Conservation (phyloP, 1,139 yeast species). For the Taiozyma onychis region DNA sequence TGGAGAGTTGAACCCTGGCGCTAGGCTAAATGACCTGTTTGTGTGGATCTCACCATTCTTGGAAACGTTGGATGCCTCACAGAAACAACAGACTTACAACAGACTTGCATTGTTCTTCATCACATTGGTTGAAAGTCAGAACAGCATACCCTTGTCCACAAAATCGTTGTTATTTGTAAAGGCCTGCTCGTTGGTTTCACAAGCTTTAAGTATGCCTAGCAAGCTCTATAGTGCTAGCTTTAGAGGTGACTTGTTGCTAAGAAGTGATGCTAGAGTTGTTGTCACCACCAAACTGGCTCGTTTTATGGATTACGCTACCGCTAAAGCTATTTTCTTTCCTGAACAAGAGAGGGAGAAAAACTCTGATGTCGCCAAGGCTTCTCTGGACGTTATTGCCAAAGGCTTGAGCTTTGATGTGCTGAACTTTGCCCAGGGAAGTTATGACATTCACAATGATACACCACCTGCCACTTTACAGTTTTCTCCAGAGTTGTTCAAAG, state of each 20-base stretch:
- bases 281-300: slow-evolving; percentile 34
- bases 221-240: slow-evolving; percentile 25
- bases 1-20: slow-evolving; percentile 16
- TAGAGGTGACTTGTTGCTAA: slow-evolving; percentile 34
- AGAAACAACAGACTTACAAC: slow-evolving; percentile 37
- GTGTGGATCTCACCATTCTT: slow-evolving; percentile 39
- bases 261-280: slow-evolving; percentile 38
- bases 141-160: slow-evolving; percentile 14
- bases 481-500: slow-evolving; percentile 37
- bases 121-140: slow-evolving; percentile 25
- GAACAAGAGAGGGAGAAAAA: slow-evolving; percentile 24
- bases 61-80: slow-evolving; percentile 28
- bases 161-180: slow-evolving; percentile 24
- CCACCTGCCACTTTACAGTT: slow-evolving; percentile 34
- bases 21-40: slow-evolving; percentile 30
- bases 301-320: slow-evolving; percentile 34
- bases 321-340: slow-evolving; percentile 27
- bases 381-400: slow-evolving; percentile 39
- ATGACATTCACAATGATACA: slow-evolving; percentile 32
- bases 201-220: slow-evolving; percentile 25
- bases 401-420: slow-evolving; percentile 52
- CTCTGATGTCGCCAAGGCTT: slow-evolving; percentile 28
- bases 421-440: slow-evolving; percentile 49
- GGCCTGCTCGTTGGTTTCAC: slow-evolving; percentile 25
- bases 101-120: slow-evolving; percentile 36